Conservation (phyloP, 177 flowering plant genomes). For the Telopea speciosissima region DNA sequence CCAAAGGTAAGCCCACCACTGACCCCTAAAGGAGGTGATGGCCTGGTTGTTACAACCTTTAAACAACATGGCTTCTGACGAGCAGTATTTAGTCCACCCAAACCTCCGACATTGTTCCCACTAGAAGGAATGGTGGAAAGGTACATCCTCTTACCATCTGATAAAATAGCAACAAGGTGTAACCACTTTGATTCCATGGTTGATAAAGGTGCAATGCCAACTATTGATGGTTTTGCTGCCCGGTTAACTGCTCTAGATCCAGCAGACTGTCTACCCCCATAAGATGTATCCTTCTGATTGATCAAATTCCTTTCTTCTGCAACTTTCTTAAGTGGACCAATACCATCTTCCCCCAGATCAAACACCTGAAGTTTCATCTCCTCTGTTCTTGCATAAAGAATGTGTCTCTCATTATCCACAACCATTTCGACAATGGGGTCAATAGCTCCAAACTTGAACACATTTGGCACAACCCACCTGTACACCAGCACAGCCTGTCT, state of each 20-base stretch:
- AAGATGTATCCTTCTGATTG: conserved; percentile 57
- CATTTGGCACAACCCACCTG: conserved; percentile 97
- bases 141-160: conserved; percentile 97
- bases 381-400: conserved; percentile 88
- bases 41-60: conserved; percentile 85
- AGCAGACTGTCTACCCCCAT: conserved; percentile 57
- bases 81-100: conserved; percentile 45
- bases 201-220: conserved; percentile 77
- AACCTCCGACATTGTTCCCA: conserved; percentile 54
- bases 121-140: conserved; percentile 70
- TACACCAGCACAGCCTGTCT: conserved; percentile 8
- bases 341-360: conserved; percentile 68
- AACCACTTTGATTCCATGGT: conserved; percentile 82
- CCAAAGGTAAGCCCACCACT: conserved; percentile 81
- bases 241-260: conserved; percentile 49
- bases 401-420: conserved; percentile 78
- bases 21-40: conserved; percentile 86
- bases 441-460: conserved; percentile 86
- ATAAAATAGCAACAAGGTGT: conserved; percentile 89
- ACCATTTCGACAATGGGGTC: conserved; percentile 94
- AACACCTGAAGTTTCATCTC: conserved; percentile 89
- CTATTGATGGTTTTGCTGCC: conserved; percentile 63
- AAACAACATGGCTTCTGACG: conserved; percentile 70
- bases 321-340: conserved; percentile 73
- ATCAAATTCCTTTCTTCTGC: conserved; percentile 83